Evolutionary conservation across 2,329 filamentous ascomycete genomes (phyloP), one percentile per base, ranked within the genome.

Genomic region (Botrytis tulipae): DNA sequence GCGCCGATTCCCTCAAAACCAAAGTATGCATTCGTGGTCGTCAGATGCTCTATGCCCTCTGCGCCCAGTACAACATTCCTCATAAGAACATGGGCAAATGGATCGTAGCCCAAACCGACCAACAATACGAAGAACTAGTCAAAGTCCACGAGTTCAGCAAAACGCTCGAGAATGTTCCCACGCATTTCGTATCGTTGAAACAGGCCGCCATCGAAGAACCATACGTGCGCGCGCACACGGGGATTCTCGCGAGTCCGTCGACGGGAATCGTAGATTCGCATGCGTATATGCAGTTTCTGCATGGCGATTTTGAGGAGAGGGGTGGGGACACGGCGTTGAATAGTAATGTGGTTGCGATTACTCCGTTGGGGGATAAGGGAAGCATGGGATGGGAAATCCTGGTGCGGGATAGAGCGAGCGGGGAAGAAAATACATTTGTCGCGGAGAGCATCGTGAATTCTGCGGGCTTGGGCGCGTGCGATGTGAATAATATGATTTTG

Each of bases 181-280:
- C 91, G 51, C 85, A 89, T 12, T 96, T 94, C 84, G 83, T 98
- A 1, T 81, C 86, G 1, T 80, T 80, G 3, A 84, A 86, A 3
- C 92, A 96, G 84, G 90, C 92, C 1, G 80, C 81, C 42, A 78
- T 83, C 0, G 83, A 88, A 10, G 95, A 98, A 80, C 94, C 95
- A 0, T 89, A 89, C 42, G 93, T 98, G 3, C 86, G 87, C 18
- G 94, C 93, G 3, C 84, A 86, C 63, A 86, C 87, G 0, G 95
- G 93, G 8, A 90, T 94, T 3, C 87, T 98, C n/a, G 94, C 97
- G 82, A 93, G 90, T 76, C 89, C 92, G 0, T 91, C 90, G 0
- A 98, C 95, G 0, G 96, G 96, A 1, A 98, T 99, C 78, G 86
- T 99, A 7, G 95, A 98, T 82, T 93, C 89, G 7, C 95, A 99